A percentile compares a stretch with the other conserved stretches of the same genome.
Conservation (phyloP, 164 flowering plant genomes). For the Houttuynia cordata region DNA sequence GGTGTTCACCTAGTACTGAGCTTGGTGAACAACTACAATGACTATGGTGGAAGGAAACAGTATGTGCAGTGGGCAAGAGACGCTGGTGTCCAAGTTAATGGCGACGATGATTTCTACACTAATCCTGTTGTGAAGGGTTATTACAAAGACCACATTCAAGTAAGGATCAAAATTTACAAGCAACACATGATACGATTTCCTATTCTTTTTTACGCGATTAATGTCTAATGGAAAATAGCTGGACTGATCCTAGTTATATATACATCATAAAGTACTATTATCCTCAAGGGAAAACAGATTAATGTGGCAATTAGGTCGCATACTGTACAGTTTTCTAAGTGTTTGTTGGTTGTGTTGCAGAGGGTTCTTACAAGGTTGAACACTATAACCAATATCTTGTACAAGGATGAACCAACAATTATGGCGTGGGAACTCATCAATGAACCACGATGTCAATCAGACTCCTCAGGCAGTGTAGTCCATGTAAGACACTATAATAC, state of each 20-base stretch:
- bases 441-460: slow-evolving; percentile 25
- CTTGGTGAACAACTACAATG: slow-evolving; percentile 20
- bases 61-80: slow-evolving; percentile 23
- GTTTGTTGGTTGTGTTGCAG: slow-evolving; percentile 8
- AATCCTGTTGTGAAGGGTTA: slow-evolving; percentile 11
- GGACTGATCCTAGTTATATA: too few species aligned
- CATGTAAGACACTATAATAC: not conserved
- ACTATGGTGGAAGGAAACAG: slow-evolving; percentile 23
- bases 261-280: too few species aligned
- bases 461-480: slow-evolving; percentile 16
- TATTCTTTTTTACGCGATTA: not conserved
- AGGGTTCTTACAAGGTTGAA: slow-evolving; percentile 22
- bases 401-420: slow-evolving; percentile 23
- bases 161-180: not conserved
- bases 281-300: too few species aligned
- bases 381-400: slow-evolving; percentile 12
- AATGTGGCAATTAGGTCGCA: too few species aligned
- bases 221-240: too few species aligned
- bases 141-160: slow-evolving; percentile 24
- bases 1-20: slow-evolving; percentile 21
- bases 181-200: not conserved
- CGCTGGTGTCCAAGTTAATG: slow-evolving; percentile 12
- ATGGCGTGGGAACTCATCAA: slow-evolving; percentile 36
- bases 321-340: not conserved
- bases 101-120: slow-evolving; percentile 15